Conservation (phyloP, 441 rosid genomes). For the Gossypium gossypioides region DNA sequence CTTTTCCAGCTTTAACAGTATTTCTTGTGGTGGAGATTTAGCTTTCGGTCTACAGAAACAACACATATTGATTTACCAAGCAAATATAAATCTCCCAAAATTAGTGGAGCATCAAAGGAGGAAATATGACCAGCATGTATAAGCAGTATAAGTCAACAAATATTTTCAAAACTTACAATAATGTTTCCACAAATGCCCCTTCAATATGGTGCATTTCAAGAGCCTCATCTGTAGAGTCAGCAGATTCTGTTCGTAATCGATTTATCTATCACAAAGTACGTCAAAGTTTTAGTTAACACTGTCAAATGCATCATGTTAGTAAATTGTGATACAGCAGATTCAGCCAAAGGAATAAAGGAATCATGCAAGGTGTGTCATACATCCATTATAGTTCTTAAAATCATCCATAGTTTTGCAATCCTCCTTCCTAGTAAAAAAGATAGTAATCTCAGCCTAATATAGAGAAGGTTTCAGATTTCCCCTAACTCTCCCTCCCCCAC, state of each 20-base stretch:
- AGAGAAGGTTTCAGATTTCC: neutral
- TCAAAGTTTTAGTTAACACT: neutral
- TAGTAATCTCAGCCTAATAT: neutral
- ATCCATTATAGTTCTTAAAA: neutral
- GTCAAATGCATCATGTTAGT: neutral
- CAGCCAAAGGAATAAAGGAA: neutral
- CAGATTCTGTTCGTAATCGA: conserved; percentile 54
- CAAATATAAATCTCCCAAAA: neutral
- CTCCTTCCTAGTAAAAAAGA: neutral
- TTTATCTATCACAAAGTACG: conserved; percentile 52
- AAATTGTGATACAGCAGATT: neutral
- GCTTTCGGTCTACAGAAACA: conserved; percentile 56
- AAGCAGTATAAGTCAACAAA: conserved; percentile 15
- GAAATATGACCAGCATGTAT: conserved; percentile 3
- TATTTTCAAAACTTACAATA: conserved; percentile 48
- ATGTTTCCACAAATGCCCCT: conserved; percentile 79
- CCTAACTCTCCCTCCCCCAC: neutral
- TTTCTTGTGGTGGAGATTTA: conserved; percentile 81
- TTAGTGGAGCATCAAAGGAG: conserved; percentile 1
- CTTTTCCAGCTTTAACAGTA: conserved; percentile 73
- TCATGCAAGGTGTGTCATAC: neutral
- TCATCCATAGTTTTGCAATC: neutral
- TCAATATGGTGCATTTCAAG: conserved; percentile 84
- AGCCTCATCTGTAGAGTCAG: conserved; percentile 49
- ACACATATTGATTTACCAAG: conserved; percentile 9